Base-by-base conservation (phyloP, 306 rosid genomes). In the Lotus japonicus region DNA sequence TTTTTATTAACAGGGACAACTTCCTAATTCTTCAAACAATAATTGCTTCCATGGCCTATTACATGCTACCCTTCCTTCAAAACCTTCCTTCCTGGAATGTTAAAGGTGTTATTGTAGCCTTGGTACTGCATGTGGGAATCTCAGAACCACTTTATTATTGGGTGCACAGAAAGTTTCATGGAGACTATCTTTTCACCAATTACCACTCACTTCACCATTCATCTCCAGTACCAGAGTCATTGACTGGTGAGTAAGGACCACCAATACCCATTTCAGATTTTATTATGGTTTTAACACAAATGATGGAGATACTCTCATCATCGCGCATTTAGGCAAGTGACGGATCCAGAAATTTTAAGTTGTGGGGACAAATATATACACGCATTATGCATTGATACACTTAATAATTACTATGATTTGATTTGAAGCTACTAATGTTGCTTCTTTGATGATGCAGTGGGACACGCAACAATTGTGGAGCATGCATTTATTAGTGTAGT, bases 181-280 rank as follows among this genome's bases (percentile, higher is more conserved):
- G 64, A 11, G 36, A 73, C 16, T 59, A 73, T 57, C 79, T 89
- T 59, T 89, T 85, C 48, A 74, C 80, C 26, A 74, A 78, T 66
- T 84, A 87, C 79, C 98, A 92, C 79, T 89, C 95, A 57, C 70
- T 87, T 61, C 92, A 92, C 50, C 98, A 92, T 83, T 87, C 98
- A 5, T 77, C 95, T 70, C 81, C 87, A 3, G 89, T 92, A 1
- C 96, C 90, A 6, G 82, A 79, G 9, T 73, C 90, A 5, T 76
- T 81, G 12, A 92, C 98, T 52, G 97, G 97, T 87, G 12, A 61
- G 17, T 52, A 11, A 61, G 17, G 45, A 6, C 45, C 23, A 44
- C 11, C 50, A 58, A 19, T 42, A 18, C 15, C 36, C 36, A 31
- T 31, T 5, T 31, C n/a, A n/a, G n/a, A n/a, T n/a, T n/a, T n/a